Evolutionary conservation across 306 rosid species (phyloP).

Genomic region (Abrus precatorius): DNA sequence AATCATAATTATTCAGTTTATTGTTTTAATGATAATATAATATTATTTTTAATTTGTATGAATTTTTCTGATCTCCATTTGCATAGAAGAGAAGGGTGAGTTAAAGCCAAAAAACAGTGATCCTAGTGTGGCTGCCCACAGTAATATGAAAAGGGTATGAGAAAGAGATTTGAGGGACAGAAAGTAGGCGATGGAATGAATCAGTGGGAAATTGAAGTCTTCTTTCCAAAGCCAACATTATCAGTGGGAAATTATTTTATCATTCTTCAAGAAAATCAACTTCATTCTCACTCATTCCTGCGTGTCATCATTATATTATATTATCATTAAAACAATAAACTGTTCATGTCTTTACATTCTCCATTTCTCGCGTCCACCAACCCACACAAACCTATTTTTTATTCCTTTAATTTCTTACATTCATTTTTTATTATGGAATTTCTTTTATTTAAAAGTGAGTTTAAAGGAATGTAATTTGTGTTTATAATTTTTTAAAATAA

Average conservation of each 20-base stretch:
- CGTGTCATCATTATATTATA: constrained; percentile 35
- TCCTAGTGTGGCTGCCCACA: not conserved
- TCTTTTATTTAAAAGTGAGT: too few species aligned
- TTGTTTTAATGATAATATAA: too few species aligned
- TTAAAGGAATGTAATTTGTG: too few species aligned
- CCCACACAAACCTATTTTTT: constrained; percentile 42
- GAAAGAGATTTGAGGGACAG: constrained; percentile 8
- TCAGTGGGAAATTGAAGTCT: constrained; percentile 4
- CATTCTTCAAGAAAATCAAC: constrained; percentile 33
- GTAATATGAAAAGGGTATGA: not conserved
- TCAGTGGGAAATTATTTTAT: constrained; percentile 49
- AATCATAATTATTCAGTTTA: too few species aligned
- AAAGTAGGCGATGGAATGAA: constrained; percentile 9
- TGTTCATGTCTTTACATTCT: constrained; percentile 28
- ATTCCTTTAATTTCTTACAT: too few species aligned
- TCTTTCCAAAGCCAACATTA: constrained; percentile 39
- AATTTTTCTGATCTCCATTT: not conserved
- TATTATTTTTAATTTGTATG: not conserved
- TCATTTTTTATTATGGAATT: too few species aligned
- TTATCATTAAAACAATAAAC: not conserved
- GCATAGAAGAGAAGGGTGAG: not conserved
- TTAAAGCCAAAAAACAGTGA: not conserved
- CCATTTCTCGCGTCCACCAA: constrained; percentile 60
- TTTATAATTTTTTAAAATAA: too few species aligned
- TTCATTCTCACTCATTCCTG: constrained; percentile 43